Evolutionary conservation across 352 stramenopile genomes (phyloP).

Genomic region (Globisporangium canariense): DNA sequence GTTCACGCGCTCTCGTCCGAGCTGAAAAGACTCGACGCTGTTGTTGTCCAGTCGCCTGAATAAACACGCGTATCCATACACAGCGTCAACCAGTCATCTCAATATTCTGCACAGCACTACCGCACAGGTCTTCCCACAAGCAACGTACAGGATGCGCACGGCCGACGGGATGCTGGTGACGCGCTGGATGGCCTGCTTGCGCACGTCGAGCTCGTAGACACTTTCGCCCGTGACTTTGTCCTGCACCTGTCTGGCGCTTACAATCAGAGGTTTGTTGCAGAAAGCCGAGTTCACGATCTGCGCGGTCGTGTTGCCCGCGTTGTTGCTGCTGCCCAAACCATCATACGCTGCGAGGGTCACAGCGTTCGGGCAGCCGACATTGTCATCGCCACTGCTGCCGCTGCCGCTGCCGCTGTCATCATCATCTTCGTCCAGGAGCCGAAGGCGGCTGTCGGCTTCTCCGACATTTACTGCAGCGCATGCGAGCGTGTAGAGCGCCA

Average conservation of each 20-base stretch:
- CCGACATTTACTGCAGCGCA: constrained; percentile 9
- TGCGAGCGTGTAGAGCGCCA: background rate
- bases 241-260: constrained; percentile 21
- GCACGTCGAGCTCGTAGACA: constrained; percentile 11
- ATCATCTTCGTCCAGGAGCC: background rate
- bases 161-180: constrained; percentile 10
- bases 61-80: background rate
- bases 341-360: constrained; percentile 19
- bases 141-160: constrained; percentile 10
- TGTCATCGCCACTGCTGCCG: background rate
- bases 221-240: constrained; percentile 2
- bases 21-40: constrained; percentile 6
- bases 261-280: background rate
- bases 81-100: background rate
- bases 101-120: background rate
- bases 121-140: background rate
- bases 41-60: constrained; percentile 13
- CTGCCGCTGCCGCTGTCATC: background rate
- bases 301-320: background rate
- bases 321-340: constrained; percentile 2
- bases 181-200: constrained; percentile 6
- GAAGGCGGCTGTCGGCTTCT: constrained; percentile 2
- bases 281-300: background rate
- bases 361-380: constrained; percentile 26
- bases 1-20: constrained; percentile 2